Conservation (phyloP, 305 asterid genomes). For the Lippia alba region DNA sequence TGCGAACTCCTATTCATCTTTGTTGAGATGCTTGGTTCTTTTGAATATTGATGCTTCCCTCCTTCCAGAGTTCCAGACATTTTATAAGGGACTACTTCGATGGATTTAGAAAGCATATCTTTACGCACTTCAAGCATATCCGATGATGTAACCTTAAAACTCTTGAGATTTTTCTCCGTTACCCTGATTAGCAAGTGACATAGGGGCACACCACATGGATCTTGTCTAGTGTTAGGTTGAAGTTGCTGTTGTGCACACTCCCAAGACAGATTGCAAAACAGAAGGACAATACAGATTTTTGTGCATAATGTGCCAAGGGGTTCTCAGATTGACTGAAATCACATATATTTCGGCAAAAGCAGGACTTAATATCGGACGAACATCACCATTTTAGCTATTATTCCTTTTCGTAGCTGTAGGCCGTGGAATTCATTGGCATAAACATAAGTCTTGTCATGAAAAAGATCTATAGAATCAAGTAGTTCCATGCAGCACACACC, state of each 20-base stretch:
- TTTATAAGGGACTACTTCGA: too few relatives aligned
- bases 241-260: neutral
- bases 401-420: neutral
- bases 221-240: neutral
- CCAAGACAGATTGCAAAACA: neutral
- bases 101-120: too few relatives aligned
- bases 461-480: neutral
- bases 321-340: slow-evolving; percentile 6
- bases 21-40: too few relatives aligned
- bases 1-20: neutral
- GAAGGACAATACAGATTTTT: slow-evolving; percentile 20
- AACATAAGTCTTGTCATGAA: neutral
- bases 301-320: slow-evolving; percentile 14
- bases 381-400: too few relatives aligned
- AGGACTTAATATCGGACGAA: neutral
- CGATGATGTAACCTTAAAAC: neutral
- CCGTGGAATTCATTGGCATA: slow-evolving; percentile 12
- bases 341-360: neutral
- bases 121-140: too few relatives aligned
- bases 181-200: neutral
- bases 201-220: neutral
- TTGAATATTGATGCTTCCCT: too few relatives aligned
- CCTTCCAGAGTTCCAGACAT: too few relatives aligned
- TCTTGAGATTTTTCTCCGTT: neutral
- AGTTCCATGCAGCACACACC: slow-evolving; percentile 14